phyloP scores from a whole-genome alignment of 768 basidiomycete genomes.

The Hericium alpestre region DNA sequence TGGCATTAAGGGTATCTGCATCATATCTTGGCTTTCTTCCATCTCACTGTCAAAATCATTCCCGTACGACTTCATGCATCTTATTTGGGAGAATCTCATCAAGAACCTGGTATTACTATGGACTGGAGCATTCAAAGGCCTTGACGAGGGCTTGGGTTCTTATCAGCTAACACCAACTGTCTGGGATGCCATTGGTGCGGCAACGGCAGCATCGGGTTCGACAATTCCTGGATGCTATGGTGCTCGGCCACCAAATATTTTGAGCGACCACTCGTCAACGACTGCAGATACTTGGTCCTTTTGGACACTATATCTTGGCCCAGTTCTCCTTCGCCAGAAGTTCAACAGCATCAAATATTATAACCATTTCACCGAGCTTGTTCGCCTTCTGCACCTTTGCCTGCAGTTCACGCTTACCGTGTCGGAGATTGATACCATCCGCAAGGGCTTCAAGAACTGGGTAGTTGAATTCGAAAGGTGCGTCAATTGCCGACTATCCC shows the following conservation, averaged over 20 bases:
- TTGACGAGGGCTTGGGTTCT: conserved; percentile 20
- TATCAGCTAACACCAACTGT: conserved; percentile 21
- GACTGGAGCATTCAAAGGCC: conserved; percentile 31
- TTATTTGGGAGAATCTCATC: too few relatives aligned
- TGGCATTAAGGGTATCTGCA: too few relatives aligned
- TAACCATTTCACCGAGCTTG: conserved; percentile 31
- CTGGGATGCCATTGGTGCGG: conserved; percentile 33
- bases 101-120: conserved; percentile 30
- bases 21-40: too few relatives aligned
- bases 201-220: conserved; percentile 18
- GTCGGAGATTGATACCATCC: too few relatives aligned
- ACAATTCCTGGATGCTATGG: conserved; percentile 31
- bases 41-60: too few relatives aligned
- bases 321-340: conserved; percentile 24
- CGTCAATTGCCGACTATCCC: too few relatives aligned
- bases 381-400: conserved; percentile 25
- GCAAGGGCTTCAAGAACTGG: too few relatives aligned
- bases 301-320: conserved; percentile 30
- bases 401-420: too few relatives aligned
- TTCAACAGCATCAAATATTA: conserved; percentile 27
- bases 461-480: too few relatives aligned
- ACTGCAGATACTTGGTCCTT: conserved; percentile 31
- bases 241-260: conserved; percentile 29
- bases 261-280: conserved; percentile 15
- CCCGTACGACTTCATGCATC: too few relatives aligned